phyloP scores from a whole-genome alignment of 441 rosid genomes.

The Adansonia grandidieri region DNA sequence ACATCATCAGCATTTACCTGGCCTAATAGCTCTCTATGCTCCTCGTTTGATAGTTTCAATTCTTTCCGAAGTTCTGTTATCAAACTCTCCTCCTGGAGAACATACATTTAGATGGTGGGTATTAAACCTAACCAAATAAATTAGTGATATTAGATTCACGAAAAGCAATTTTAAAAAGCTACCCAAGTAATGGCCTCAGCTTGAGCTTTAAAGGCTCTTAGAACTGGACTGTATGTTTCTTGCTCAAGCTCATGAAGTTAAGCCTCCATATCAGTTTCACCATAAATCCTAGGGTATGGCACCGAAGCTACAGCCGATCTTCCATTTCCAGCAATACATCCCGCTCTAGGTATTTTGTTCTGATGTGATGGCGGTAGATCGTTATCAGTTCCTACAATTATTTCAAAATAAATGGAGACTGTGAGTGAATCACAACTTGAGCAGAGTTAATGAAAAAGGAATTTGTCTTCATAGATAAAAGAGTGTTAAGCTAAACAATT shows the following conservation, averaged over 20 bases:
- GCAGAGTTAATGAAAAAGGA: neutral
- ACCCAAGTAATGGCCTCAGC: slow-evolving; percentile 81
- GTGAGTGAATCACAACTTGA: neutral
- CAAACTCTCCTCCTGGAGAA: slow-evolving; percentile 64
- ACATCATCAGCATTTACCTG: slow-evolving; percentile 65
- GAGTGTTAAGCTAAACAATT: neutral
- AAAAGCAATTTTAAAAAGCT: slow-evolving; percentile 23
- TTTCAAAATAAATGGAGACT: neutral
- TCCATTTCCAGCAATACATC: slow-evolving; percentile 51
- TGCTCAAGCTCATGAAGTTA: slow-evolving; percentile 69
- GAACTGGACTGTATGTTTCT: slow-evolving; percentile 60
- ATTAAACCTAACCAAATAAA: slow-evolving; percentile 32
- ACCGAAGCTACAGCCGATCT: slow-evolving; percentile 45
- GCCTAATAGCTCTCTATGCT: slow-evolving; percentile 67
- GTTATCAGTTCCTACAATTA: slow-evolving; percentile 55
- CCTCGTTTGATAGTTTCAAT: slow-evolving; percentile 62
- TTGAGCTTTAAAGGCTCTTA: slow-evolving; percentile 74
- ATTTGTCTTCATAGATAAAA: neutral
- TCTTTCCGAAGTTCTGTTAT: slow-evolving; percentile 35
- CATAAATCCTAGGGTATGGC: slow-evolving; percentile 52
- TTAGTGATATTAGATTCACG: slow-evolving; percentile 24
- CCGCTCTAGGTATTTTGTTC: slow-evolving; percentile 49
- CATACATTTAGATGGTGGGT: slow-evolving; percentile 24
- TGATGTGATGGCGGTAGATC: slow-evolving; percentile 59
- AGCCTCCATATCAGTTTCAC: slow-evolving; percentile 66